Conservation (phyloP, 768 basidiomycete genomes). For the Rossbeevera mucosa region DNA sequence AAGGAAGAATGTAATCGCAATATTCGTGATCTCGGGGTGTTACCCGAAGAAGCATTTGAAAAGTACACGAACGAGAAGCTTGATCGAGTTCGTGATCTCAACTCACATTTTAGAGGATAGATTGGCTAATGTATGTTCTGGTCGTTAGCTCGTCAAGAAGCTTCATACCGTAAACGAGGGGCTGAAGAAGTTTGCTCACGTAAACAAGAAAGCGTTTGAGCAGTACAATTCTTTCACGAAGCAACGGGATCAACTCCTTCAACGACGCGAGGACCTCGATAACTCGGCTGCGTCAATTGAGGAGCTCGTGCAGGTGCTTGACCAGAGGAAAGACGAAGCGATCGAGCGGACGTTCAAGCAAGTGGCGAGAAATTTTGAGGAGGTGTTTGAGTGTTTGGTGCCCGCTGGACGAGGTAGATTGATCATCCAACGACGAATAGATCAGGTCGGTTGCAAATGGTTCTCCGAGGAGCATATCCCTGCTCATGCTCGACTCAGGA, state of each 20-base stretch:
- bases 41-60: conserved; percentile 96
- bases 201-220: conserved; percentile 99
- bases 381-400: conserved; percentile 94
- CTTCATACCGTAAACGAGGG: conserved; percentile 90
- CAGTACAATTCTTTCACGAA: conserved; percentile 98
- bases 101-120: neutral
- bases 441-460: conserved; percentile 48
- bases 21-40: conserved; percentile 91
- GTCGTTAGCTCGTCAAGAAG: conserved; percentile 77
- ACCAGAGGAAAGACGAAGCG: conserved; percentile 97
- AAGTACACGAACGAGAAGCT: conserved; percentile 87
- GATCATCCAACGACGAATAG: conserved; percentile 89
- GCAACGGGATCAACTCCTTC: conserved; percentile 85
- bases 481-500: conserved; percentile 41
- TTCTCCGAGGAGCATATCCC: neutral
- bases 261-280: conserved; percentile 88
- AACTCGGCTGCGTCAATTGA: conserved; percentile 85
- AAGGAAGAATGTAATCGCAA: conserved; percentile 95
- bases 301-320: conserved; percentile 88
- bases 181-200: conserved; percentile 94
- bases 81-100: conserved; percentile 63
- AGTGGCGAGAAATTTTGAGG: conserved; percentile 94
- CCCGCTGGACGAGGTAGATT: conserved; percentile 88
- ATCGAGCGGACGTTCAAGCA: conserved; percentile 99
- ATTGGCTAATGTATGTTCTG: conserved; percentile 2